Evolutionary conservation across 352 stramenopile genomes (phyloP).

Genomic region (Globisporangium middletonii): DNA sequence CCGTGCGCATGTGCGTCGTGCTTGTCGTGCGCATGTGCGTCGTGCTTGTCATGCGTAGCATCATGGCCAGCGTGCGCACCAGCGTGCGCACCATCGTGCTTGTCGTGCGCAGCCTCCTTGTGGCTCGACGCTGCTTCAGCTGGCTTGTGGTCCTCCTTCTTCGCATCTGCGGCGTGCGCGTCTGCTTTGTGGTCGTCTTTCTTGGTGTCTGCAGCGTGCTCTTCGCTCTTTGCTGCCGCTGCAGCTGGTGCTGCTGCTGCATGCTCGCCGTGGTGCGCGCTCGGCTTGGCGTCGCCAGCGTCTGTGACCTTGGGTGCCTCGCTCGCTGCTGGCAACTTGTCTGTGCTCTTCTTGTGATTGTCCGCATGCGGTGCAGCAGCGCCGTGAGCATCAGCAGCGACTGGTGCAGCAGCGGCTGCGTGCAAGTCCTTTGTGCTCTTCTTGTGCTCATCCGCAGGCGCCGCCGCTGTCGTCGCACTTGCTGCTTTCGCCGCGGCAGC

Average conservation of each 20-base stretch:
- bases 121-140: not conserved
- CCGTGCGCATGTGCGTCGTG: not conserved
- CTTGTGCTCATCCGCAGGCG: slow-evolving; percentile 17
- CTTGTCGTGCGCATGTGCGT: not conserved
- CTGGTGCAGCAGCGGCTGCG: not conserved
- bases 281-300: not conserved
- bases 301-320: slow-evolving; percentile 3
- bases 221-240: slow-evolving; percentile 3
- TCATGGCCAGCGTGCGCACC: not conserved
- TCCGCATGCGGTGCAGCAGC: not conserved
- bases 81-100: not conserved
- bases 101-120: not conserved
- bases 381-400: slow-evolving; percentile 4
- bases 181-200: not conserved
- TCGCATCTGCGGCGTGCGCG: not conserved
- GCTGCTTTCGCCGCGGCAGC: slow-evolving; percentile 1
- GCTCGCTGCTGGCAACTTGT: not conserved
- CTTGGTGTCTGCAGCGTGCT: not conserved
- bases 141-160: not conserved
- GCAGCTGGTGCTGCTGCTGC: not conserved
- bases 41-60: not conserved
- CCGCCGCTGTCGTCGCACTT: not conserved
- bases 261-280: slow-evolving; percentile 7
- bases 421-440: slow-evolving; percentile 35
- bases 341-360: not conserved